Evolutionary conservation across 371 early-diverging fungal species (phyloP), one percentile per base, ranked within the genome.

Genomic region (Mortierella sp.): DNA sequence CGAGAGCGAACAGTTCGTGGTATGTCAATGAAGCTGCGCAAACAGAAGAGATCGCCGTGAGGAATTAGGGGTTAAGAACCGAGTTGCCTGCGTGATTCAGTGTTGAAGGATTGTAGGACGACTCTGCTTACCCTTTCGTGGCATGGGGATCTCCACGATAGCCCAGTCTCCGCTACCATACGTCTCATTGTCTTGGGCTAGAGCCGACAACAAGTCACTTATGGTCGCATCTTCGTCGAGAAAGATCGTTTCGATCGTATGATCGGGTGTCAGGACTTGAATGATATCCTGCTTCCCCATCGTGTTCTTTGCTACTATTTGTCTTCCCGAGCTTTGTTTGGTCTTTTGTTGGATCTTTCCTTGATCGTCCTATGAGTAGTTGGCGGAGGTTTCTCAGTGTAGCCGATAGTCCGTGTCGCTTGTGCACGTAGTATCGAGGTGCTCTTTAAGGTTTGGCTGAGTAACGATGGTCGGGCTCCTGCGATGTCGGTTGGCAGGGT

Each of bases 221-320:
- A 72, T 34, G 28, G 73, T 80, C 1, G 73, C 80, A 50, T 74
- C 80, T 54, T 78, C 78, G 52, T 80, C 72, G 45, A 80, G 51
- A 39, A 80, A 80, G 12, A 59, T 59, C 5, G 71, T 74, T 28
- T 69, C 62, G 31, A 78, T 31, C 14, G 71, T 63, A 25, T 78
- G 74, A 44, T 80, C 78, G 19, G 74, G 74, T 24, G 74, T 67
- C 45, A 78, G 60, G 41, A 80, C 78, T 57, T 80, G 80, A 27
- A 80, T 63, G 22, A 80, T 78, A 43, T 80, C 80, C 74, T 80
- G 78, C 41, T 71, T 78, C 21, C 74, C 78, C 80, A 80, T 80
- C 3, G 21, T 60, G 21, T 39, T 49, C 48, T 41, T 55, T 53
- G 21, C 6, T 29, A 19, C 19, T 9, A 21, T 31, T 28, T 31